Evolutionary conservation across 805 yeast species (phyloP).

Genomic region (Maudiozyma barnettii): DNA sequence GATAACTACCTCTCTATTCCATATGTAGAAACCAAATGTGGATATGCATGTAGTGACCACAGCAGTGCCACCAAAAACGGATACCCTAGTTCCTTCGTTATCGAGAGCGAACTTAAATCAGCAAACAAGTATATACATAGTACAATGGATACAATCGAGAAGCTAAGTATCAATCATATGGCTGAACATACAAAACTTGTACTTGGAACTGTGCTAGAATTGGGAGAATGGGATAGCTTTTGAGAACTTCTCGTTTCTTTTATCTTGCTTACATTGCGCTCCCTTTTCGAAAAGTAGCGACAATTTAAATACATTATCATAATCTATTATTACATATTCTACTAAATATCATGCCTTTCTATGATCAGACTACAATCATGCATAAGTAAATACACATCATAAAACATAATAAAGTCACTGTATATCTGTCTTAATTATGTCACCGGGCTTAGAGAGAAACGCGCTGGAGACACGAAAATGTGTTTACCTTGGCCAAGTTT

Average conservation of each 20-base stretch:
- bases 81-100: conserved; percentile 73
- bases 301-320: too few species aligned
- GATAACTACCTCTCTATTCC: conserved; percentile 57
- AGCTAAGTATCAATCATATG: conserved; percentile 70
- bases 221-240: conserved; percentile 31
- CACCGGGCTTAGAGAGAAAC: too few species aligned
- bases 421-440: too few species aligned
- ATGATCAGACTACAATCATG: too few species aligned
- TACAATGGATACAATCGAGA: conserved; percentile 69
- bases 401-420: too few species aligned
- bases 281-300: too few species aligned
- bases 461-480: too few species aligned
- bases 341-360: too few species aligned
- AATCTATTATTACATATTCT: too few species aligned
- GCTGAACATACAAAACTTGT: conserved; percentile 72
- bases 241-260: conserved; percentile 2
- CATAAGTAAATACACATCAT: too few species aligned
- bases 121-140: conserved; percentile 69
- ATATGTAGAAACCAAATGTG: conserved; percentile 68
- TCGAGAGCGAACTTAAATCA: conserved; percentile 61
- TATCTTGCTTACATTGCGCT: too few species aligned
- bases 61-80: conserved; percentile 78
- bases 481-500: too few species aligned
- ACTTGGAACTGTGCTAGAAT: conserved; percentile 63
- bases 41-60: conserved; percentile 92